phyloP scores from a whole-genome alignment of 2,329 filamentous ascomycete species.

The Fusarium sp. region DNA sequence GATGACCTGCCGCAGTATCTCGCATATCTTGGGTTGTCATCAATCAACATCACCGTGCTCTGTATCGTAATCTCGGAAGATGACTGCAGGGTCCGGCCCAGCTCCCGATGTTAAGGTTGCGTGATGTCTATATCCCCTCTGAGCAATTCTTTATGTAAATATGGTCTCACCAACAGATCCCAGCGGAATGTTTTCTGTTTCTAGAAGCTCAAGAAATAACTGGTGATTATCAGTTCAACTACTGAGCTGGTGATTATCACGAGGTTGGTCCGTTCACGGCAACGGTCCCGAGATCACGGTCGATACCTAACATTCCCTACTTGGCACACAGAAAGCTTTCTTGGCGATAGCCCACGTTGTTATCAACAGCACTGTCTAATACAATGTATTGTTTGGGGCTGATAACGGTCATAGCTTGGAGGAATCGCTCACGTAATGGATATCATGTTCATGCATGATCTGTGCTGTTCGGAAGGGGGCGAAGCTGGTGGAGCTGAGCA shows the following conservation, averaged over 20 bases:
- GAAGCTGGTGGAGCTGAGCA: slow-evolving; percentile 69
- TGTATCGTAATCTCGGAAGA: background rate
- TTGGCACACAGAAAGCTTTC: background rate
- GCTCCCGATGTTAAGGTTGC: background rate
- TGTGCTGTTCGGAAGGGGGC: slow-evolving; percentile 70
- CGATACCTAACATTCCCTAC: background rate
- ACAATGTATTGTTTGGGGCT: slow-evolving; percentile 59
- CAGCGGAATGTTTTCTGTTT: background rate
- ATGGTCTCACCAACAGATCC: background rate
- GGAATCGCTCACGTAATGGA: slow-evolving; percentile 70
- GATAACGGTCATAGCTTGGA: slow-evolving; percentile 73
- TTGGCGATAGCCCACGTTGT: background rate
- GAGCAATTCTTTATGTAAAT: background rate
- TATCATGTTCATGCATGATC: slow-evolving; percentile 82
- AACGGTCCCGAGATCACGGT: background rate
- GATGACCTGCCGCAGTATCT: background rate
- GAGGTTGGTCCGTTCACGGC: background rate
- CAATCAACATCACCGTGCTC: background rate
- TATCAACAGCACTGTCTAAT: slow-evolving; percentile 44
- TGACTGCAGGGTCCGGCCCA: background rate
- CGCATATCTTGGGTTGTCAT: background rate
- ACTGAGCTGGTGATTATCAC: background rate
- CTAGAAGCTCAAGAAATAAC: background rate
- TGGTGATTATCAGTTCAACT: background rate
- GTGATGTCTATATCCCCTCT: background rate